These are phyloP conservation scores for Colletotrichum scovillei DNA, from an alignment of 2,329 filamentous ascomycete genomes.

Conservation along the genomic window DNA sequence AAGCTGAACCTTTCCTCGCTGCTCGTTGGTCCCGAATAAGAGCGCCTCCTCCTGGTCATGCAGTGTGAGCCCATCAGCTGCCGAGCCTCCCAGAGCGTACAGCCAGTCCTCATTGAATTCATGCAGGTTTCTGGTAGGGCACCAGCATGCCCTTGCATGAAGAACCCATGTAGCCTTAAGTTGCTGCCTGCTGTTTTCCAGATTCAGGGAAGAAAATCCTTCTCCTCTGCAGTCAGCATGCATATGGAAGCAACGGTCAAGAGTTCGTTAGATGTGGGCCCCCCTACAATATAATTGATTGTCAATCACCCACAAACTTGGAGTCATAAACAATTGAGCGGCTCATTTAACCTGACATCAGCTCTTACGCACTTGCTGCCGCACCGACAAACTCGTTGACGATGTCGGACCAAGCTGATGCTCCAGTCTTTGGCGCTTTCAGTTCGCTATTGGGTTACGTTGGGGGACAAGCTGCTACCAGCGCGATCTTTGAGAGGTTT, in stretches of 20 bases:
- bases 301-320: neutral
- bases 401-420: neutral
- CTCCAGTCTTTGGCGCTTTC: neutral
- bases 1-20: neutral
- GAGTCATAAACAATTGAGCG: neutral
- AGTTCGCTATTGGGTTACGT: constrained; percentile 36
- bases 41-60: neutral
- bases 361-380: neutral
- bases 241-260: neutral
- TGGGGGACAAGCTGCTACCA: constrained; percentile 36
- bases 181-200: neutral
- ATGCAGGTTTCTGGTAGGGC: neutral
- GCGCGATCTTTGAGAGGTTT: constrained; percentile 33
- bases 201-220: neutral
- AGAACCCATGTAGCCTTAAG: neutral
- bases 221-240: neutral
- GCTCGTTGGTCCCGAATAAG: neutral
- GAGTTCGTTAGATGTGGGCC: neutral
- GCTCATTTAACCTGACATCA: neutral
- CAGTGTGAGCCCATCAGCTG: neutral
- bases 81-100: no score
- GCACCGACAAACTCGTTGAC: neutral
- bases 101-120: no score
- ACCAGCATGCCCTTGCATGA: neutral
- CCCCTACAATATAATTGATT: neutral